These are phyloP conservation scores for Pythium vanterpoolii DNA, from an alignment of 352 stramenopile species.

Conservation along the genomic window DNA sequence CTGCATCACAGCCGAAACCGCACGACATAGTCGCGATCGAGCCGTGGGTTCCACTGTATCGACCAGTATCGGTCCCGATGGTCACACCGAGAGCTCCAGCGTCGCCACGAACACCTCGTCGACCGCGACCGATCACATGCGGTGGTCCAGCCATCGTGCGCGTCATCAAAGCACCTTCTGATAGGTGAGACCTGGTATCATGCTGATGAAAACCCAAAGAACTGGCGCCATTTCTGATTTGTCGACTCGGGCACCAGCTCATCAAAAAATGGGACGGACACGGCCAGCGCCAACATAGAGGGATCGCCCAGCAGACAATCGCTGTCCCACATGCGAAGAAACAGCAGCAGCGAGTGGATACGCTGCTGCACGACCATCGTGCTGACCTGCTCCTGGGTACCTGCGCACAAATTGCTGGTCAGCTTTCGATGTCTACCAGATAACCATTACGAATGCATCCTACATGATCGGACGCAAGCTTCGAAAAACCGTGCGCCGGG, in stretches of 20 bases:
- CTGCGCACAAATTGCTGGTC: not conserved
- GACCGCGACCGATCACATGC: slow-evolving; percentile 33
- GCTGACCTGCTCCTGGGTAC: not conserved
- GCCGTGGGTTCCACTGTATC: slow-evolving; percentile 7
- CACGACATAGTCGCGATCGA: not conserved
- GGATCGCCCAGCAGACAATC: slow-evolving; percentile 5
- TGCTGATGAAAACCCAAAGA: slow-evolving; percentile 13
- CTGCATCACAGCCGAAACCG: not conserved
- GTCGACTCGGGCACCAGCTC: not conserved
- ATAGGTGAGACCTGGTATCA: not conserved
- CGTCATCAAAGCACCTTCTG: slow-evolving; percentile 33
- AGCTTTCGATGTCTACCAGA: not conserved
- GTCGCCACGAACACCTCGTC: slow-evolving; percentile 8
- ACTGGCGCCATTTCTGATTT: slow-evolving; percentile 1
- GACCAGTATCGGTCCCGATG: not conserved
- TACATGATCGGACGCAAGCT: slow-evolving; percentile 6
- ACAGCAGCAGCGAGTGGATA: slow-evolving; percentile 17
- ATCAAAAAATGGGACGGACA: slow-evolving; percentile 8
- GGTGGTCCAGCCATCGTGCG: slow-evolving; percentile 40
- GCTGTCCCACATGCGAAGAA: slow-evolving; percentile 23
- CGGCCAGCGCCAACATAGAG: slow-evolving; percentile 4
- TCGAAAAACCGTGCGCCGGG: slow-evolving; percentile 17
- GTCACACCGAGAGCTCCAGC: not conserved
- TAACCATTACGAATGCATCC: not conserved
- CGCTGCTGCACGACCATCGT: slow-evolving; percentile 12